Conservation (phyloP, 306 rosid genomes). For the Begonia peltatifolia region DNA sequence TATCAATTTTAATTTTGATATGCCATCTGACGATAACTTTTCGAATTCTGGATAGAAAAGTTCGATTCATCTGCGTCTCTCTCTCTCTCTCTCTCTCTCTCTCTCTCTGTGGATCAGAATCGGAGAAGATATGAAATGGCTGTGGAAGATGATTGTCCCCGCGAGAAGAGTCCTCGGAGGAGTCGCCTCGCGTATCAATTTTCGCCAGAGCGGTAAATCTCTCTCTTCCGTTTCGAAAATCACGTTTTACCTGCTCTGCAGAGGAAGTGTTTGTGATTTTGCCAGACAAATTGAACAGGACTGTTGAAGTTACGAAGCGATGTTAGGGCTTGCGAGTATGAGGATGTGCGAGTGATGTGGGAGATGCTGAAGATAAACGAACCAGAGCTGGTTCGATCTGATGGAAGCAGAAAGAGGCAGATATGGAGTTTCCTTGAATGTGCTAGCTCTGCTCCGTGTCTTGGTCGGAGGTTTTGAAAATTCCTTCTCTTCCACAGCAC, state of each 20-base stretch:
- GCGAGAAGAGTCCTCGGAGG: conserved; percentile 24
- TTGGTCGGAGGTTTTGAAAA: conserved; percentile 18
- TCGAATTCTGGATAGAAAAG: background rate
- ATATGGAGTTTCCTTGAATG: conserved; percentile 33
- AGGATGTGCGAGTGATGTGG: conserved; percentile 92
- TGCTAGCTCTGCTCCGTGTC: conserved; percentile 38
- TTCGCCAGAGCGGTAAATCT: conserved; percentile 39
- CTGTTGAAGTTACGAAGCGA: conserved; percentile 39
- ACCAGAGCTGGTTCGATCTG: conserved; percentile 13
- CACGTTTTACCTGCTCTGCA: too few relatives aligned
- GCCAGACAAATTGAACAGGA: conserved; percentile 23
- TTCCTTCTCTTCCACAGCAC: background rate
- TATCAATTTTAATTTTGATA: too few relatives aligned
- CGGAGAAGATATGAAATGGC: conserved; percentile 32
- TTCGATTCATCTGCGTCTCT: background rate
- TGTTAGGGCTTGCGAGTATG: conserved; percentile 56
- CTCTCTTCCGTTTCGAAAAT: too few relatives aligned
- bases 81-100: conserved; percentile 6
- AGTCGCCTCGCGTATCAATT: conserved; percentile 27
- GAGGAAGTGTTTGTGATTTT: background rate
- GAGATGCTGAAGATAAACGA: conserved; percentile 54
- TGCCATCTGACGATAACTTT: too few relatives aligned
- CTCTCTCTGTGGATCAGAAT: conserved; percentile 1
- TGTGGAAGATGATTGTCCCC: conserved; percentile 25
- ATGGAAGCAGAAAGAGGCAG: conserved; percentile 18